Conservation (phyloP, 257 asterid species). For the Hygrophila difformis region DNA sequence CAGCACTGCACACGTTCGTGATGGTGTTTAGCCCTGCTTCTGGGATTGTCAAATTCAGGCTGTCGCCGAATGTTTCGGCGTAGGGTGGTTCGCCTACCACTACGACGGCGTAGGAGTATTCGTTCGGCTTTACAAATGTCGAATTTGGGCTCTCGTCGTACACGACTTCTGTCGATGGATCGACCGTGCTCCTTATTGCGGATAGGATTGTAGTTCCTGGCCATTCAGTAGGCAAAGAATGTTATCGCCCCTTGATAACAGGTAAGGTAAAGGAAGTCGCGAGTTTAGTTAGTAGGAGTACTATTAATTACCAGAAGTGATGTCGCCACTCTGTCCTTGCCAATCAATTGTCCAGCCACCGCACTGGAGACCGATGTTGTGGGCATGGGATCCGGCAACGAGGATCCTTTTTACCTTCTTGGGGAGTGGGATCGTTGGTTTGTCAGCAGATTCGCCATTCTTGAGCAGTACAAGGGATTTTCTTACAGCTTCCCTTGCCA, state of each 20-base stretch:
- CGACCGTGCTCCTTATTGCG: slow-evolving; percentile 16
- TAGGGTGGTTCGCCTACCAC: slow-evolving; percentile 34
- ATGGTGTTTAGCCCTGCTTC: slow-evolving; percentile 21
- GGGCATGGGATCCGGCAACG: slow-evolving; percentile 32
- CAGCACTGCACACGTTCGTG: slow-evolving; percentile 13
- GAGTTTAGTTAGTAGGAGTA: too few species aligned
- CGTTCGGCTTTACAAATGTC: slow-evolving; percentile 7
- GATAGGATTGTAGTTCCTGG: slow-evolving; percentile 27
- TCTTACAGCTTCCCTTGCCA: slow-evolving; percentile 34
- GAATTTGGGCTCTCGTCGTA: slow-evolving; percentile 15
- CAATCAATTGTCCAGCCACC: slow-evolving; percentile 39
- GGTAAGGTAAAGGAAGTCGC: too few species aligned
- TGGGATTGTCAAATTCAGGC: slow-evolving; percentile 21
- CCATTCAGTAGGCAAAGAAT: too few species aligned
- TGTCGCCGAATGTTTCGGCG: slow-evolving; percentile 26
- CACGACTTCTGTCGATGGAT: slow-evolving; percentile 15
- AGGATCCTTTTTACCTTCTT: slow-evolving; percentile 23
- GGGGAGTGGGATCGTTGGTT: slow-evolving; percentile 30
- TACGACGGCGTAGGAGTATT: slow-evolving; percentile 25
- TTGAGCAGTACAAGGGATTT: slow-evolving; percentile 30
- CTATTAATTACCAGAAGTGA: slow-evolving; percentile 22
- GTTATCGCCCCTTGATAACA: too few species aligned
- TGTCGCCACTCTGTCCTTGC: slow-evolving; percentile 27
- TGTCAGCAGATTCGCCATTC: slow-evolving; percentile 19
- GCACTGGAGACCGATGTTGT: slow-evolving; percentile 30